Evolutionary conservation across 164 flowering plant genomes (phyloP), one percentile per base, ranked within the genome.

Genomic region (Vitis labrusca): DNA sequence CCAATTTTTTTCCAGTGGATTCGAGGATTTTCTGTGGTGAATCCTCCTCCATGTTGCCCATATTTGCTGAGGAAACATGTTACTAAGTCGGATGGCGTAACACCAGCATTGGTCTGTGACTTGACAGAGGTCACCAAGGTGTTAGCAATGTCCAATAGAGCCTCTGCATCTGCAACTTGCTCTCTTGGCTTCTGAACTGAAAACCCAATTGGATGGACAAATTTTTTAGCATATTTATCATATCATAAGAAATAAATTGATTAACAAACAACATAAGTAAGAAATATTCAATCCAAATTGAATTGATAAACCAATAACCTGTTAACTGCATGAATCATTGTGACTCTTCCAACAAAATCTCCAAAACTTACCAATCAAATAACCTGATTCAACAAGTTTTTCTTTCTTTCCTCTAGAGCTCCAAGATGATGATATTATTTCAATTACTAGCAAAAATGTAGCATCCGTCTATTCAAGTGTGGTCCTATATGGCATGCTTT

Each of bases 121-220:
- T 77, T 84, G 3, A 88, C 93, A 62, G 93, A 85, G 3, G 82
- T 59, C 37, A 82, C 82, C 75, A 95, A 75, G 0, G 92, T 79
- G 75, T 75, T 90, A 15, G 98, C 73, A 32, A 95, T 84, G 69
- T 86, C 96, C 61, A 90, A 73, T 14, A 95, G 78, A 8, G 96
- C 91, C 74, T 93, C 94, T n/a, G 98, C 98, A 82, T 95, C 99
- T 13, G 94, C 95, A 58, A 95, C 92, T 75, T 95, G 99, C 60
- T 95, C 99, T 67, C 97, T 84, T 8, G 99, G 98, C 69, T 87
- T 90, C 71, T 81, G 84, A 69, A 95, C 99, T 93, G 84, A 69
- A 79, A 51, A 69, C 15, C 66, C 30, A 62, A 48, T 12, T 32
- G 19, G 47, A 10, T 37, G 44, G 50, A 19, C 15, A 68, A 50